Evolutionary conservation across 148 eudicot species (phyloP).

Genomic region (Gaultheria prostrata): DNA sequence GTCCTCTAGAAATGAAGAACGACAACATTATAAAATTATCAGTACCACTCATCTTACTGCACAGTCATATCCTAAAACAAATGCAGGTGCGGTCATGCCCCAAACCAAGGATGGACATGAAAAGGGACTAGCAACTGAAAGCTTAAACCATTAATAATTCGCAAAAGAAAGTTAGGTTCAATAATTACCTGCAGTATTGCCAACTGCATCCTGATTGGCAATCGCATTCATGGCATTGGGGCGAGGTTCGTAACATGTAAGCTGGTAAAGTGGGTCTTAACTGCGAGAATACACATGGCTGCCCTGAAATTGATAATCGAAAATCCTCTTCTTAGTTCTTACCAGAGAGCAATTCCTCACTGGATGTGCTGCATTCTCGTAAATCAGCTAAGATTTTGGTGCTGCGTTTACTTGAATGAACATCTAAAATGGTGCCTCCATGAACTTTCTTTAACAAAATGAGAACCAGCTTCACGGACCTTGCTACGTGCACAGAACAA

Average conservation of each 20-base stretch:
- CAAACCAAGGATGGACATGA: no score
- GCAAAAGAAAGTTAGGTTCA: conserved; percentile 6
- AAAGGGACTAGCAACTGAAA: no score
- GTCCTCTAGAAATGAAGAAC: not conserved
- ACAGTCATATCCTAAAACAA: not conserved
- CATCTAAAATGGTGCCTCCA: not conserved
- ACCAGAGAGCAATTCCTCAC: not conserved
- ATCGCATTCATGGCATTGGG: conserved; percentile 6
- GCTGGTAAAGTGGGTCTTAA: no score
- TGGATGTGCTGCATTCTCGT: not conserved
- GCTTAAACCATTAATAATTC: no score
- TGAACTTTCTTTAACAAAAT: conserved; percentile 2
- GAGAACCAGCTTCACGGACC: conserved; percentile 32
- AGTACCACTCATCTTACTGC: not conserved
- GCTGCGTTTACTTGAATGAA: conserved; percentile 4
- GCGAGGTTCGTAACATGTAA: no score
- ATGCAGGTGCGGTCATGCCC: no score
- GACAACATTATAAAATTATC: not conserved
- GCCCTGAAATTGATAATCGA: not conserved
- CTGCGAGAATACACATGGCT: not conserved
- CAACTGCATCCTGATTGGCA: conserved; percentile 16
- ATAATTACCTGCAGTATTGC: conserved; percentile 13
- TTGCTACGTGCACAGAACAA: no score
- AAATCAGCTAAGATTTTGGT: conserved; percentile 6
- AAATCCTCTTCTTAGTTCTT: conserved; percentile 7